Percentiles rank a stretch among this genome's conserved stretches.
Evolutionary conservation across 768 basidiomycete species (phyloP).

Genomic region (Tulasnella calospora): DNA sequence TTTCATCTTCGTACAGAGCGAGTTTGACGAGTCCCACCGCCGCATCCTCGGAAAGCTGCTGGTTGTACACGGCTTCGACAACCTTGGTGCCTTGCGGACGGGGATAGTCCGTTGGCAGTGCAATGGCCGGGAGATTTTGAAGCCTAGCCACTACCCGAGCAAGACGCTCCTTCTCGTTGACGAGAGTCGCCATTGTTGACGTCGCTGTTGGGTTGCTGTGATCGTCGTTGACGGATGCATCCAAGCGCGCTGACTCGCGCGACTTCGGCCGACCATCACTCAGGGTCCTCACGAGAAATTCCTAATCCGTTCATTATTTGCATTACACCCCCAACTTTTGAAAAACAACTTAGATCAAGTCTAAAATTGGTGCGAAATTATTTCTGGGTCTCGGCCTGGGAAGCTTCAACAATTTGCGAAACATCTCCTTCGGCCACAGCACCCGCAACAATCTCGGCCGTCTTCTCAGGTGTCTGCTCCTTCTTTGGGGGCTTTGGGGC

Average conservation of each 20-base stretch:
- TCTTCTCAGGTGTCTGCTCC: not conserved
- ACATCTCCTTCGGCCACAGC: constrained; percentile 16
- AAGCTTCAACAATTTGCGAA: not conserved
- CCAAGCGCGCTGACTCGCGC: not conserved
- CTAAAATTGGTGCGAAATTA: not conserved
- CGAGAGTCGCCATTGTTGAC: not conserved
- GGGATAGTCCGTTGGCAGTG: constrained; percentile 94
- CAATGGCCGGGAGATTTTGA: constrained; percentile 79
- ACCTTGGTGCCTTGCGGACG: constrained; percentile 68
- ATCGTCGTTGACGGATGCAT: not conserved
- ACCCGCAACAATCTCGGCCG: constrained; percentile 1
- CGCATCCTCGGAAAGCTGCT: constrained; percentile 65
- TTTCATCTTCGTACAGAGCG: constrained; percentile 62
- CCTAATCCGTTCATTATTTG: not conserved
- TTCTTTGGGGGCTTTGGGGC: constrained; percentile 31
- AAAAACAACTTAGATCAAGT: not conserved
- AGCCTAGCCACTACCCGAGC: constrained; percentile 46
- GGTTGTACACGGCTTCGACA: constrained; percentile 75
- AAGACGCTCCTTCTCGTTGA: constrained; percentile 30
- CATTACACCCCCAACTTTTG: not conserved
- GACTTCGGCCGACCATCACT: not conserved
- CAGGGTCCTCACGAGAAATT: constrained; percentile 5
- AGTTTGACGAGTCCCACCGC: constrained; percentile 78
- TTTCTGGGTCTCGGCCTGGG: not conserved
- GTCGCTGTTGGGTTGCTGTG: not conserved